Evolutionary conservation across 805 yeast species (phyloP).

Genomic region (Ogataea kodamae): DNA sequence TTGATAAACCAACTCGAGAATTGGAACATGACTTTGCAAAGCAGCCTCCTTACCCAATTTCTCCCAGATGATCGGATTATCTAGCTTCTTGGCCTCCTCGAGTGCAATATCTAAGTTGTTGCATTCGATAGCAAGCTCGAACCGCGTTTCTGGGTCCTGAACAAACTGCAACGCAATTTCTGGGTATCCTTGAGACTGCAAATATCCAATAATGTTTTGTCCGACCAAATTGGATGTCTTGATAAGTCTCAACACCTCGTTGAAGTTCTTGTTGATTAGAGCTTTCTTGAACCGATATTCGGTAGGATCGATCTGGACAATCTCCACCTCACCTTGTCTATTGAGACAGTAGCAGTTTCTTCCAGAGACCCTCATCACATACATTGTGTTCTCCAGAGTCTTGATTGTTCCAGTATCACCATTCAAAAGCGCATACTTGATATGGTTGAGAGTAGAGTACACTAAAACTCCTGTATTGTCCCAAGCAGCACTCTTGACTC

Average conservation of each 20-base stretch:
- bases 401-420: slow-evolving; percentile 95
- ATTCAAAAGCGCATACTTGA: slow-evolving; percentile 86
- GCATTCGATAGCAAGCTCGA: slow-evolving; percentile 92
- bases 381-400: slow-evolving; percentile 85
- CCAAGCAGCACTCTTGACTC: slow-evolving; percentile 97
- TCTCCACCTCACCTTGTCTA: slow-evolving; percentile 81
- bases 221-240: slow-evolving; percentile 90
- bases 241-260: slow-evolving; percentile 87
- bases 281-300: slow-evolving; percentile 96
- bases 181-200: slow-evolving; percentile 93
- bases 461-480: slow-evolving; percentile 89
- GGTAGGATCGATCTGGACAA: slow-evolving; percentile 83
- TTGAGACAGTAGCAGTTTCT: slow-evolving; percentile 74
- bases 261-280: slow-evolving; percentile 81
- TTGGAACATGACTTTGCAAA: slow-evolving; percentile 79
- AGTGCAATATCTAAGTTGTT: slow-evolving; percentile 86
- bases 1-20: slow-evolving; percentile 86
- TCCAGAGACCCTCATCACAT: slow-evolving; percentile 70
- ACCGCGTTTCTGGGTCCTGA: slow-evolving; percentile 92
- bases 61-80: slow-evolving; percentile 71
- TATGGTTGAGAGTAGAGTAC: slow-evolving; percentile 92
- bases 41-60: slow-evolving; percentile 82
- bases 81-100: slow-evolving; percentile 77
- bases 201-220: slow-evolving; percentile 91
- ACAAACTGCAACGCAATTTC: slow-evolving; percentile 97